These are phyloP conservation scores for Entophlyctis helioformis DNA, from an alignment of 192 early-diverging fungal species.

Conservation along the genomic window DNA sequence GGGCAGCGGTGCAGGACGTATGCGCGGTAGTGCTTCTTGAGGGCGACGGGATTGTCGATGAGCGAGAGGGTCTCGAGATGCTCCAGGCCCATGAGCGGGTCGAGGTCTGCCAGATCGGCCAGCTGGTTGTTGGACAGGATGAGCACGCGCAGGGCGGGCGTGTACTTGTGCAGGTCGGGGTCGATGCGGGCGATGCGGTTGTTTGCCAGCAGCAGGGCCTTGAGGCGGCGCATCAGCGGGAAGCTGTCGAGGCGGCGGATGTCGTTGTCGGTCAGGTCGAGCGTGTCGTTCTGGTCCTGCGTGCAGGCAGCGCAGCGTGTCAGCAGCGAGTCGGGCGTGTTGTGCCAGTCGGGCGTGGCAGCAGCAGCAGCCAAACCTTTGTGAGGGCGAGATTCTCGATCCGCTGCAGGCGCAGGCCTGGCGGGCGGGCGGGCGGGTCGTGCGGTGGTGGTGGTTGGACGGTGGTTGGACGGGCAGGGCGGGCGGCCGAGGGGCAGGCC, in stretches of 20 bases:
- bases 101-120: slow-evolving; percentile 72
- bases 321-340: background rate
- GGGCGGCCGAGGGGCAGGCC: background rate
- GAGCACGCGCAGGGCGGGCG: slow-evolving; percentile 70
- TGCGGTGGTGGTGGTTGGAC: slow-evolving; percentile 9
- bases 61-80: slow-evolving; percentile 55
- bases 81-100: slow-evolving; percentile 43
- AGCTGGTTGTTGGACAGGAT: slow-evolving; percentile 83
- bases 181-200: slow-evolving; percentile 86
- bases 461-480: background rate
- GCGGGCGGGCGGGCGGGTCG: too few relatives aligned
- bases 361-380: slow-evolving; percentile 43
- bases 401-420: slow-evolving; percentile 70
- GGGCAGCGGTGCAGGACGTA: slow-evolving; percentile 69
- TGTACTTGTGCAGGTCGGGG: slow-evolving; percentile 36
- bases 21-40: slow-evolving; percentile 68
- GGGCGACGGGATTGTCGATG: slow-evolving; percentile 77
- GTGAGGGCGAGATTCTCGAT: slow-evolving; percentile 95
- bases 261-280: slow-evolving; percentile 91
- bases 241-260: slow-evolving; percentile 78
- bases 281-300: slow-evolving; percentile 79
- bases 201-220: slow-evolving; percentile 64
- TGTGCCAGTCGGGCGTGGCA: background rate
- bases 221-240: slow-evolving; percentile 65
- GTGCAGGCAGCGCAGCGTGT: background rate